A percentile compares a stretch with the other conserved stretches of the same genome.
These are phyloP conservation scores for Kwoniella newhampshirensis DNA, from an alignment of 768 basidiomycete genomes.

Conservation along the genomic window DNA sequence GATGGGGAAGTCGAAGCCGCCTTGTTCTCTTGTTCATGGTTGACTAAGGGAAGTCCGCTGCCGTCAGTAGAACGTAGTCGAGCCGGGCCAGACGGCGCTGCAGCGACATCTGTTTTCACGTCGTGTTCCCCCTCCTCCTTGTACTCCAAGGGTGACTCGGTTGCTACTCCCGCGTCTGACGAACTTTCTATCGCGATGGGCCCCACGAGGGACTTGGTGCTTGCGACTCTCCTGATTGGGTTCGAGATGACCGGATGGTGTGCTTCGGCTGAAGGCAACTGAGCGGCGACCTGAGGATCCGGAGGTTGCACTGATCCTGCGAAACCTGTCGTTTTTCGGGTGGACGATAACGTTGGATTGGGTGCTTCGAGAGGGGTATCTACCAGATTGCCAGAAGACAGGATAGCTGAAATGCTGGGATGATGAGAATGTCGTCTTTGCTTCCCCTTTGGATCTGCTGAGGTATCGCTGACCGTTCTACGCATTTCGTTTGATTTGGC, in stretches of 20 bases:
- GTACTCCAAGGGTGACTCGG: neutral
- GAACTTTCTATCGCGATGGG: slow-evolving; percentile 15
- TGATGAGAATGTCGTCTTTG: neutral
- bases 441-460: slow-evolving; percentile 19
- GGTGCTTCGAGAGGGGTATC: slow-evolving; percentile 7
- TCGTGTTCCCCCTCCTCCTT: neutral
- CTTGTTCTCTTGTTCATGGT: neutral
- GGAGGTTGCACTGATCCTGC: slow-evolving; percentile 32
- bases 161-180: slow-evolving; percentile 5
- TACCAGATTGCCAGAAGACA: slow-evolving; percentile 1
- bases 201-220: slow-evolving; percentile 15
- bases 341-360: slow-evolving; percentile 12
- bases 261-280: slow-evolving; percentile 14
- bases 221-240: slow-evolving; percentile 10
- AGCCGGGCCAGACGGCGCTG: neutral
- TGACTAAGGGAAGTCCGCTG: slow-evolving; percentile 18
- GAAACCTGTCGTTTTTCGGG: slow-evolving; percentile 34
- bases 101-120: neutral
- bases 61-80: slow-evolving; percentile 27
- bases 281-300: slow-evolving; percentile 30
- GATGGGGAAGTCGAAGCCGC: slow-evolving; percentile 24
- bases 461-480: slow-evolving; percentile 37
- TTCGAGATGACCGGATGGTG: slow-evolving; percentile 21
- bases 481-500: slow-evolving; percentile 18
- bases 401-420: neutral